Evolutionary conservation across 257 asterid species (phyloP).

Genomic region (Solanum pennellii): DNA sequence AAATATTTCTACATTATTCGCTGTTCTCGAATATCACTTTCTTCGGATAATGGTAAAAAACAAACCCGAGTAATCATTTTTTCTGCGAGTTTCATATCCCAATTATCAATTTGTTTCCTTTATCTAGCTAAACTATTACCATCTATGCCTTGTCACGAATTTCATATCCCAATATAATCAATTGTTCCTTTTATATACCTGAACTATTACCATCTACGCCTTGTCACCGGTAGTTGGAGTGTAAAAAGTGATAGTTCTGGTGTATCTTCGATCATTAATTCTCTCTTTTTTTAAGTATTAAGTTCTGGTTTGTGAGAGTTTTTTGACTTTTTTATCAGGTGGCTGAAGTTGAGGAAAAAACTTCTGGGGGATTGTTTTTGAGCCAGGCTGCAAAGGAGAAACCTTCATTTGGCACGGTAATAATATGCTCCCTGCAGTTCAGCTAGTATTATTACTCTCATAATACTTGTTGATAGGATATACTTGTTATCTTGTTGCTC

Average conservation of each 20-base stretch:
- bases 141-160: too few species aligned
- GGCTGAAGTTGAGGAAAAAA: slow-evolving; percentile 71
- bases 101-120: background rate
- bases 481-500: background rate
- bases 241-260: background rate
- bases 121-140: background rate
- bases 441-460: background rate
- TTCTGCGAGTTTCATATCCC: background rate
- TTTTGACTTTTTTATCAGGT: slow-evolving; percentile 24
- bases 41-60: background rate
- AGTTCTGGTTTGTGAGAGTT: background rate
- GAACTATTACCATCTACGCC: background rate
- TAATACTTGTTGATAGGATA: background rate
- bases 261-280: background rate
- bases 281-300: background rate
- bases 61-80: background rate
- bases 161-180: too few species aligned
- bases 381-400: slow-evolving; percentile 77
- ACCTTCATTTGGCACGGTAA: slow-evolving; percentile 88
- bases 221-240: background rate
- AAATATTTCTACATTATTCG: background rate
- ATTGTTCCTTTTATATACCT: background rate
- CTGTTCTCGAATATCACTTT: background rate
- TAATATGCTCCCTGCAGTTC: background rate
- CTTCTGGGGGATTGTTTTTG: slow-evolving; percentile 86